Evolutionary conservation across 2,329 filamentous ascomycete species (phyloP).

Genomic region (Akanthomyces muscarius): DNA sequence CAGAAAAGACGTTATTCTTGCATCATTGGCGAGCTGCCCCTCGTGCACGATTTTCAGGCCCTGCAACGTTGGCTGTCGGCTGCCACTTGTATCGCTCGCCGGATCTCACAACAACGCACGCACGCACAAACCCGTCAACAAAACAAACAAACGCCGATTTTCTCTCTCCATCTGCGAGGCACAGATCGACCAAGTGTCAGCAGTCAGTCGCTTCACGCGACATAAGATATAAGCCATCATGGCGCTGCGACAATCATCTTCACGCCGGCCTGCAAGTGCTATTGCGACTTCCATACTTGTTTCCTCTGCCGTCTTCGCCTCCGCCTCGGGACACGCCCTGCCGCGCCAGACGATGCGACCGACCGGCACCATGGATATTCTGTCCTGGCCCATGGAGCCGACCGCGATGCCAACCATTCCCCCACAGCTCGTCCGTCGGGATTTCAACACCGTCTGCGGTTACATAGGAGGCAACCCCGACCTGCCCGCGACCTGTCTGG

Average conservation of each 20-base stretch:
- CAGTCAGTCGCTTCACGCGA: not conserved
- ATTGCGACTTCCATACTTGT: slow-evolving; percentile 21
- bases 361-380: slow-evolving; percentile 28
- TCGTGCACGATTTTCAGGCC: not conserved
- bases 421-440: slow-evolving; percentile 36
- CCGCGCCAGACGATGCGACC: slow-evolving; percentile 32
- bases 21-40: not conserved
- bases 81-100: slow-evolving; percentile 3
- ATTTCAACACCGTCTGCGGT: slow-evolving; percentile 54
- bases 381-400: slow-evolving; percentile 32
- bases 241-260: not conserved
- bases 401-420: slow-evolving; percentile 39
- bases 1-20: not conserved
- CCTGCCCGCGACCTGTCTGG: slow-evolving; percentile 53
- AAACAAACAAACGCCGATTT: not conserved
- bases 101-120: not conserved
- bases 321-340: slow-evolving; percentile 27
- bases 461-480: slow-evolving; percentile 50
- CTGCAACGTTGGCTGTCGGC: slow-evolving; percentile 1
- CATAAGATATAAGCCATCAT: not conserved
- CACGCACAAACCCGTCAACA: not conserved
- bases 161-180: not conserved
- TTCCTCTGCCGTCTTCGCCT: slow-evolving; percentile 26
- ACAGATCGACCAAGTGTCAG: not conserved
- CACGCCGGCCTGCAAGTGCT: not conserved